These are phyloP conservation scores for Avicennia marina DNA, from an alignment of 257 asterid genomes.

Conservation along the genomic window DNA sequence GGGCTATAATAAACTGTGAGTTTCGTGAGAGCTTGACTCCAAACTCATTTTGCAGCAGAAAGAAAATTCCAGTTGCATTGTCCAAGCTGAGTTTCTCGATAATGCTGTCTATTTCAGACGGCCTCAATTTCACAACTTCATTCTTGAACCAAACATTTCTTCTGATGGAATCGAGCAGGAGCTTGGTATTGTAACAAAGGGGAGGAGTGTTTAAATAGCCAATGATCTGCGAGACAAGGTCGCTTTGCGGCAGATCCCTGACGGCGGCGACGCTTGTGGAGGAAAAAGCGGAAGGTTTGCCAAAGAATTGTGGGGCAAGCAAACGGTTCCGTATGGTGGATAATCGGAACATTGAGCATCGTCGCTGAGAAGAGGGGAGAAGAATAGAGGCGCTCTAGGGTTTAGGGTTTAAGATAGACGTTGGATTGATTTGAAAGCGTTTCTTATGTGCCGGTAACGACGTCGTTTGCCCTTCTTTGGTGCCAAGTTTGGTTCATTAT, in stretches of 20 bases:
- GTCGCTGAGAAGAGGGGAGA: constrained; percentile 12
- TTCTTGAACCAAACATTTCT: constrained; percentile 27
- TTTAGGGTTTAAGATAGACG: constrained; percentile 41
- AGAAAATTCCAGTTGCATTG: constrained; percentile 60
- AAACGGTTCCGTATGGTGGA: constrained; percentile 22
- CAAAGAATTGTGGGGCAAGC: too few species aligned
- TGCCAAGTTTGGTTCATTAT: too few species aligned
- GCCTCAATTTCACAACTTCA: constrained; percentile 26
- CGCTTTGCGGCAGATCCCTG: constrained; percentile 16
- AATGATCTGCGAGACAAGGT: constrained; percentile 27
- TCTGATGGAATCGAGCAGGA: constrained; percentile 24
- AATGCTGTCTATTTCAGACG: constrained; percentile 44
- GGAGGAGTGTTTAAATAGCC: constrained; percentile 27
- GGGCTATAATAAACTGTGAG: constrained; percentile 44
- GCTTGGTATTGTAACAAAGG: constrained; percentile 13
- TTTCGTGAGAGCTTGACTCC: constrained; percentile 42
- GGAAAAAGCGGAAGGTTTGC: too few species aligned
- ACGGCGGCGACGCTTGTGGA: constrained; percentile 26
- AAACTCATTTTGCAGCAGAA: constrained; percentile 46
- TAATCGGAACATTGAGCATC: too few species aligned
- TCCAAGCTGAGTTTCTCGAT: constrained; percentile 37
- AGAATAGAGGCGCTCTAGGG: constrained; percentile 13
- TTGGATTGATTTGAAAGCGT: background rate
- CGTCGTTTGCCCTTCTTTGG: too few species aligned
- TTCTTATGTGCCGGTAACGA: too few species aligned